phyloP scores from a whole-genome alignment of 257 asterid genomes.

The Cruciata laevipes region DNA sequence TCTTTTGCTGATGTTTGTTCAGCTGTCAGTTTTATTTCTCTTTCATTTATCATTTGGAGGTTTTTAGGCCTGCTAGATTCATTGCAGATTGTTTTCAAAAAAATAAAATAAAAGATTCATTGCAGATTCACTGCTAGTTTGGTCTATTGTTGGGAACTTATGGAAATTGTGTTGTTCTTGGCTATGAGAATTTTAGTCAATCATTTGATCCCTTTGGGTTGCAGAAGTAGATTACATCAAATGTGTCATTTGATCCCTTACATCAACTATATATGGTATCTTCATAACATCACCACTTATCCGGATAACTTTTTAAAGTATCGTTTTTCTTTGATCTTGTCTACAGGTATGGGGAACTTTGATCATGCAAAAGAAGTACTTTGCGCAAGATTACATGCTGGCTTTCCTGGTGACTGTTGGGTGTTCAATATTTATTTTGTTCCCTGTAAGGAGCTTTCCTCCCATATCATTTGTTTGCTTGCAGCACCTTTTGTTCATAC shows the following conservation, averaged over 20 bases:
- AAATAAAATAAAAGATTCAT: too few relatives aligned
- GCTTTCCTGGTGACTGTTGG: slow-evolving; percentile 80
- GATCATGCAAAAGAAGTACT: slow-evolving; percentile 96
- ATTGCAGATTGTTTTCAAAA: too few relatives aligned
- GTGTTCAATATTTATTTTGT: slow-evolving; percentile 85
- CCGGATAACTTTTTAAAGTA: not conserved
- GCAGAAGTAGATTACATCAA: not conserved
- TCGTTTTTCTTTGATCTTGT: slow-evolving; percentile 10
- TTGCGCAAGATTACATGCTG: slow-evolving; percentile 64
- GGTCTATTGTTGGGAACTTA: not conserved
- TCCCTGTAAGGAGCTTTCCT: slow-evolving; percentile 46
- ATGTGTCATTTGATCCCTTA: not conserved
- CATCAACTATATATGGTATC: not conserved
- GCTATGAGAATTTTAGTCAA: not conserved
- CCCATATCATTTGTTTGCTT: not conserved
- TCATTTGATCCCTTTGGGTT: not conserved
- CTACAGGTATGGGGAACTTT: slow-evolving; percentile 94
- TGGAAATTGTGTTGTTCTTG: not conserved
- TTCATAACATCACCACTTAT: not conserved
- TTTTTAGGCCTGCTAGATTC: not conserved
- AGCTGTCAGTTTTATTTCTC: not conserved
- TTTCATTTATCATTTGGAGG: not conserved
- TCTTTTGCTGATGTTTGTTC: not conserved
- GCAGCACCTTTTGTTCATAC: not conserved
- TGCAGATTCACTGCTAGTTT: not conserved